Base-by-base conservation (phyloP, 2,329 filamentous ascomycete genomes). In the Colletotrichum sidae region DNA sequence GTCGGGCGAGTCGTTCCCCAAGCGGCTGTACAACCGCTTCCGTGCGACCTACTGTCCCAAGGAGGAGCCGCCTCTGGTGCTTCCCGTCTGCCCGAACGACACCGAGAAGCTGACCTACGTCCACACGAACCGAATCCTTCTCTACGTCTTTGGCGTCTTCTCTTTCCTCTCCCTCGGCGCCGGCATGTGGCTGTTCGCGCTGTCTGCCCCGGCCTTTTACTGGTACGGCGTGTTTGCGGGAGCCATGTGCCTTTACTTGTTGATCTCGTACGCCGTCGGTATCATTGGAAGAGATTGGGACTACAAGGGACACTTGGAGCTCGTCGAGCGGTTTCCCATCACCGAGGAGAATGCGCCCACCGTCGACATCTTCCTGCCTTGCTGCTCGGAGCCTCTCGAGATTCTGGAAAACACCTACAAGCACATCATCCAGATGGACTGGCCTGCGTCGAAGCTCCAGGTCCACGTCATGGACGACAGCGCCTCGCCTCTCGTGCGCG, bases 151-250 rank as follows among this genome's bases (percentile, higher is more conserved):
- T 47, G 79, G 78, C 17, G 70, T 80, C 44, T 72, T 80, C 50
- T 78, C 78, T 8, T 79, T 80, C 65, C 69, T 80, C 10, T 74
- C 73, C 11, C 72, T 81, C n/a, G 77, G 76, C 6, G 78, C 74
- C 5, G 79, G 79, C 46, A 79, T 80, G 77, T 80, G 79, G 78
- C 71, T 80, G 5, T 80, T 80, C 59, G 73, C 76, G 38, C 69
- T 78, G 9, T 76, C 76, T 50, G 72, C 75, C 6, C 70, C 72
- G 17, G 71, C 73, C 38, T 79, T 78, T 53, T 71, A 73, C 57
- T 80, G 76, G 75, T 80, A 79, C 63, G 77, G 75, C 38, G 71
- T 75, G 33, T 78, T 80, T 34, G 77, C 77, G 12, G 72, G 72
- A 58, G 72, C 77, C 49, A 73, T 80, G 62, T 76, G 79, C 69